These are phyloP conservation scores for Raphanus hybrid DNA, from an alignment of 441 rosid species.

Conservation along the genomic window DNA sequence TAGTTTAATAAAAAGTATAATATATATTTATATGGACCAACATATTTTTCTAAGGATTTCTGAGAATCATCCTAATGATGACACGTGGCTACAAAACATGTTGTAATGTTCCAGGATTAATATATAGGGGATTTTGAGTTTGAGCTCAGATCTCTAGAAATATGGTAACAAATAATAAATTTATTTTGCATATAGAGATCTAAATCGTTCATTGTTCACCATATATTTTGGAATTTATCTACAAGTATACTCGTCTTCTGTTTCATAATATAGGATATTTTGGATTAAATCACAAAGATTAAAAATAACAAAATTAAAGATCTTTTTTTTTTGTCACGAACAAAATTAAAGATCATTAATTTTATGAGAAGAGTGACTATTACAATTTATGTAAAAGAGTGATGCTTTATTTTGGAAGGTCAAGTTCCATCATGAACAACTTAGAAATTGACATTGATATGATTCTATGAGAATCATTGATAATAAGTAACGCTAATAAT, in stretches of 20 bases:
- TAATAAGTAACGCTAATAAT: constrained; percentile 9
- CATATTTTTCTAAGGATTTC: no score
- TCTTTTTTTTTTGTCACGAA: no score
- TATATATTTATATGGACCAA: no score
- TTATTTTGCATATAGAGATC: background rate
- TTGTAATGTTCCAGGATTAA: no score
- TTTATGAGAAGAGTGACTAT: background rate
- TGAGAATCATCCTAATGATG: no score
- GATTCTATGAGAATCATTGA: constrained; percentile 34
- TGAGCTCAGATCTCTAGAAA: background rate
- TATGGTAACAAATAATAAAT: background rate
- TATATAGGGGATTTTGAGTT: no score
- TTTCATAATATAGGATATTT: background rate
- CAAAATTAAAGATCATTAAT: background rate
- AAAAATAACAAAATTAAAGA: background rate
- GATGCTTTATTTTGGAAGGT: constrained; percentile 18
- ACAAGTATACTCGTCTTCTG: background rate
- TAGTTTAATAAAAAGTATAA: no score
- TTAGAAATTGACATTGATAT: constrained; percentile 30
- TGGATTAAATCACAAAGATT: no score
- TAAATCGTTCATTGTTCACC: background rate
- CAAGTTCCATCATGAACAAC: constrained; percentile 35
- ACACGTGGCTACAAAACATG: no score
- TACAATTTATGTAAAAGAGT: constrained; percentile 22
- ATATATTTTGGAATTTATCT: background rate